Evolutionary conservation across 1,284 basidiomycete genomes (phyloP).

Genomic region (Tilletia indica): DNA sequence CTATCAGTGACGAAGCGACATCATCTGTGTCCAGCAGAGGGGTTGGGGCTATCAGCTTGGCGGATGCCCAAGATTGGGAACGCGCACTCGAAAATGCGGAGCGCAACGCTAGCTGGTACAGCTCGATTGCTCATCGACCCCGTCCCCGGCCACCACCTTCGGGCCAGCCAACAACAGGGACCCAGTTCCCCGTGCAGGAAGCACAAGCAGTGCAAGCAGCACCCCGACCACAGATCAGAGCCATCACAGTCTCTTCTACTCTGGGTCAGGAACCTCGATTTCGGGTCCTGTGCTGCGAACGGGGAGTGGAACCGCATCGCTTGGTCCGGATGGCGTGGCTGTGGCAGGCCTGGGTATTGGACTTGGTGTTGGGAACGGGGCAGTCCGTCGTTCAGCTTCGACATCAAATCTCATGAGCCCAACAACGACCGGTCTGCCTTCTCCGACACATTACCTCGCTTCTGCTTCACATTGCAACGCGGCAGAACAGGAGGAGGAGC

Average conservation of each 20-base stretch:
- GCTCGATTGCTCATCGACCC: slow-evolving; percentile 13
- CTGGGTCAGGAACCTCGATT: background rate
- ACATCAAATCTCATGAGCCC: slow-evolving; percentile 8
- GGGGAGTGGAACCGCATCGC: too few species aligned
- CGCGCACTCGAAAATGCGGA: slow-evolving; percentile 13
- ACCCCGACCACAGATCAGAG: slow-evolving; percentile 33
- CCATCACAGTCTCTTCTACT: slow-evolving; percentile 12
- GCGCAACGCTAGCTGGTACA: slow-evolving; percentile 16
- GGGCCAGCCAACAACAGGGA: background rate
- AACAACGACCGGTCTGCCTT: background rate
- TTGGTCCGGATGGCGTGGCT: too few species aligned
- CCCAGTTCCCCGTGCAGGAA: background rate
- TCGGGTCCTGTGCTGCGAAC: too few species aligned
- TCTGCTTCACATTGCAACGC: background rate
- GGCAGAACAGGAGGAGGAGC: slow-evolving; percentile 10
- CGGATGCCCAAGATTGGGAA: slow-evolving; percentile 14
- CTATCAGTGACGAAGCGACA: background rate
- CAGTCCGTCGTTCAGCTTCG: slow-evolving; percentile 8
- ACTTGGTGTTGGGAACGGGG: background rate
- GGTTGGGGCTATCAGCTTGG: slow-evolving; percentile 1
- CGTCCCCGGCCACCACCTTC: background rate
- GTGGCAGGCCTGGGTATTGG: background rate
- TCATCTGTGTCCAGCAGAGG: background rate
- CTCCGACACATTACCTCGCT: too few species aligned
- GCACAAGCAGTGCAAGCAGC: slow-evolving; percentile 28